Evolutionary conservation across 2,329 filamentous ascomycete genomes (phyloP).

Genomic region (Onygenales sp.): DNA sequence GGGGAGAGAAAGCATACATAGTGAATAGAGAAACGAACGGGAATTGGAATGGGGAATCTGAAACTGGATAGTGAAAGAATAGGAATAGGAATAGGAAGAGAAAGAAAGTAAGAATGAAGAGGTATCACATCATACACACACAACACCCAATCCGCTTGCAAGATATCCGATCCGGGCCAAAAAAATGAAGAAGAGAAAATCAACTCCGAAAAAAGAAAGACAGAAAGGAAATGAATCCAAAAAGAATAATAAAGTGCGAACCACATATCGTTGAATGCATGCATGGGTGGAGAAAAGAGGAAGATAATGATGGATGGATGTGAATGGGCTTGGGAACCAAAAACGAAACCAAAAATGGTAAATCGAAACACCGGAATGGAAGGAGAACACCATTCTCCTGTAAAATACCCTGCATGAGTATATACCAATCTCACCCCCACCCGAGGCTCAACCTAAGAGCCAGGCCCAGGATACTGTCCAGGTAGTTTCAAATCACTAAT

Average conservation of each 20-base stretch:
- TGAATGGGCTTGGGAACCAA: background rate
- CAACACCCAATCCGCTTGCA: too few species aligned
- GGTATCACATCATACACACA: too few species aligned
- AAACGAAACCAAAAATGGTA: background rate
- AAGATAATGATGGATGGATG: background rate
- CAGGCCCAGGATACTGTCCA: constrained; percentile 48
- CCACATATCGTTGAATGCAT: too few species aligned
- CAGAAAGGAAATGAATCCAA: background rate
- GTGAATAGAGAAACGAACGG: background rate
- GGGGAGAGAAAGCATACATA: background rate
- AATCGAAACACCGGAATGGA: background rate
- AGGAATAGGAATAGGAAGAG: constrained; percentile 1
- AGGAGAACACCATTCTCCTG: background rate
- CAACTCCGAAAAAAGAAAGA: background rate
- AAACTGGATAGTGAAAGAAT: background rate
- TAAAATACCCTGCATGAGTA: too few species aligned
- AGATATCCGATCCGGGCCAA: too few species aligned
- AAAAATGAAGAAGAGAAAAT: too few species aligned
- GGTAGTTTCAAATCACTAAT: constrained; percentile 61
- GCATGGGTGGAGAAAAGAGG: background rate
- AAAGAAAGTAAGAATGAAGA: background rate
- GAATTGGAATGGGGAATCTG: background rate
- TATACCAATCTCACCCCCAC: too few species aligned
- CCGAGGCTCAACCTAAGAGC: too few species aligned
- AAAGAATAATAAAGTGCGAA: background rate